These are phyloP conservation scores for Aspergillus nanangensis DNA, from an alignment of 495 filamentous ascomycete species.

Conservation along the genomic window DNA sequence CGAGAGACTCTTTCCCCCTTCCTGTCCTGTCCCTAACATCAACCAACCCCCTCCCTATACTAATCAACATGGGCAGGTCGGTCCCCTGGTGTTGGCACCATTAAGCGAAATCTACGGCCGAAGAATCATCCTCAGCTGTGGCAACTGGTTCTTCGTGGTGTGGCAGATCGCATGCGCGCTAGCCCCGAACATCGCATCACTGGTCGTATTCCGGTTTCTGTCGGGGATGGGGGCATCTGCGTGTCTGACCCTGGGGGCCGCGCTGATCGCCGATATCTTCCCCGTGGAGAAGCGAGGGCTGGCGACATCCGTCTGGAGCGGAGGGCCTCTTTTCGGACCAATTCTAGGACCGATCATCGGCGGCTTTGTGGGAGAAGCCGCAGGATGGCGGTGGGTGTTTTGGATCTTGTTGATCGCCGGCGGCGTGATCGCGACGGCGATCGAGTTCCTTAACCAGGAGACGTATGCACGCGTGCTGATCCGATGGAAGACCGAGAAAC, in stretches of 20 bases:
- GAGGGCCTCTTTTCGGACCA: conserved; percentile 50
- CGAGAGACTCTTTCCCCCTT: no score
- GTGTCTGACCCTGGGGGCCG: conserved; percentile 39
- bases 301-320: conserved; percentile 54
- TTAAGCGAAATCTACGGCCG: conserved; percentile 41
- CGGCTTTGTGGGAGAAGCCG: conserved; percentile 48
- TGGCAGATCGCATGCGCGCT: conserved; percentile 71
- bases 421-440: conserved; percentile 32
- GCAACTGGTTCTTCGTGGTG: conserved; percentile 39
- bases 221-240: conserved; percentile 56
- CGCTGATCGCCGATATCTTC: conserved; percentile 59
- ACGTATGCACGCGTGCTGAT: conserved; percentile 49
- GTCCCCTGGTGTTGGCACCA: conserved; percentile 42
- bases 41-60: no score
- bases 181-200: conserved; percentile 48
- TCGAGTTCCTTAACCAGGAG: conserved; percentile 47
- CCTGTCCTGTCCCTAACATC: no score
- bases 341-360: conserved; percentile 49
- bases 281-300: conserved; percentile 49
- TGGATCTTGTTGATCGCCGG: conserved; percentile 57
- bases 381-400: conserved; percentile 59
- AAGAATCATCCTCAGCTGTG: conserved; percentile 27
- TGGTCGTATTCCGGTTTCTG: conserved; percentile 64
- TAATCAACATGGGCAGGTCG: conserved; percentile 37
- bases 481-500: conserved; percentile 38